phyloP scores from a whole-genome alignment of 2,329 filamentous ascomycete genomes.

The Pestalotiopsis sp. region DNA sequence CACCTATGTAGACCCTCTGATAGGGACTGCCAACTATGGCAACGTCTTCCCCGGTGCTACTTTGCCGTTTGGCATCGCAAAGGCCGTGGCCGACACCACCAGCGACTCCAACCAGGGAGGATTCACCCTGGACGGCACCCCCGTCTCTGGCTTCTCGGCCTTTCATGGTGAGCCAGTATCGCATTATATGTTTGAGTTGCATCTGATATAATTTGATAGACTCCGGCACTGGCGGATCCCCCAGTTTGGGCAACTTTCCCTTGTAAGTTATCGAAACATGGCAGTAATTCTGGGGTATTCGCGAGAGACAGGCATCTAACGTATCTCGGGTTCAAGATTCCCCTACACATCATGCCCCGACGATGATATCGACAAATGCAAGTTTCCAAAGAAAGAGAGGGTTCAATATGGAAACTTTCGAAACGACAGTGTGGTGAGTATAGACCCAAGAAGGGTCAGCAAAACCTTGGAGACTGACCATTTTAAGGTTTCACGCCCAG shows the following conservation, averaged over 20 bases:
- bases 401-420: conserved; percentile 46
- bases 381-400: conserved; percentile 54
- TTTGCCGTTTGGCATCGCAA: conserved; percentile 49
- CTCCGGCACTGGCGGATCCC: conserved; percentile 57
- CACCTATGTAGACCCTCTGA: conserved; percentile 53
- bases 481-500: conserved; percentile 48
- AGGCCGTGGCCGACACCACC: conserved; percentile 59
- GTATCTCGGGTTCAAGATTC: conserved; percentile 41
- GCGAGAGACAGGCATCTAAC: too few species aligned
- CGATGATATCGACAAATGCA: conserved; percentile 64
- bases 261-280: conserved; percentile 33
- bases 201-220: conserved; percentile 25
- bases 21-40: conserved; percentile 52
- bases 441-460: too few species aligned
- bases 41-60: conserved; percentile 48
- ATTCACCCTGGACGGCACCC: conserved; percentile 53
- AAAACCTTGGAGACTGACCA: not conserved
- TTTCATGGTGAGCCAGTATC: conserved; percentile 44
- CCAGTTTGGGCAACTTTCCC: conserved; percentile 74
- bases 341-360: conserved; percentile 63
- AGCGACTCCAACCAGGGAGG: conserved; percentile 58
- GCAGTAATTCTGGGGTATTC: too few species aligned
- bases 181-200: not conserved
- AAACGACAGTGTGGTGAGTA: conserved; percentile 39
- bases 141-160: conserved; percentile 58